A percentile compares a stretch with the other conserved stretches of the same genome.
Evolutionary conservation across 2,329 filamentous ascomycete species (phyloP).

Genomic region (Epichloe festucae): DNA sequence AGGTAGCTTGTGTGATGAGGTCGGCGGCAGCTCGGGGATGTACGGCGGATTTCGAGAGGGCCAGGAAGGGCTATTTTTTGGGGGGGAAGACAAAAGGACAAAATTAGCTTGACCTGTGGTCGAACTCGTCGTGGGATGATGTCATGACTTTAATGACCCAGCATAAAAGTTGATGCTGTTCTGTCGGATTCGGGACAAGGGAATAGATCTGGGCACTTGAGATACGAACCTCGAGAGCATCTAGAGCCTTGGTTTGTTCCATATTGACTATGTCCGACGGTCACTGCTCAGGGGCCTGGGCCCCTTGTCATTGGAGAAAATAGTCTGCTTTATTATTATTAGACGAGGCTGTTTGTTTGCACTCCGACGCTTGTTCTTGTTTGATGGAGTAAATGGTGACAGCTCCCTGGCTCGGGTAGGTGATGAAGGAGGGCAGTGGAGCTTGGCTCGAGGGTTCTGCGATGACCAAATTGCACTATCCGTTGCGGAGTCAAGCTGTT

Average conservation of each 20-base stretch:
- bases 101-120: not conserved
- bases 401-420: not conserved
- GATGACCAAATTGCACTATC: not conserved
- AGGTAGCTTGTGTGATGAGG: conserved; percentile 76
- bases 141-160: not conserved
- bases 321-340: not conserved
- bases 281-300: conserved; percentile 5
- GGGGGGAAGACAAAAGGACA: conserved; percentile 13
- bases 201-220: not conserved
- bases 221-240: conserved; percentile 43
- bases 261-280: conserved; percentile 31
- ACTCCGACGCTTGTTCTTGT: not conserved
- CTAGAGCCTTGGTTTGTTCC: conserved; percentile 60
- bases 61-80: conserved; percentile 65
- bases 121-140: not conserved
- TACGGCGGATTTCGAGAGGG: conserved; percentile 73
- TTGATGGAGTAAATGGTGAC: not conserved
- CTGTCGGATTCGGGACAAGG: not conserved
- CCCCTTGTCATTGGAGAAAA: not conserved
- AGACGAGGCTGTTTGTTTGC: not conserved
- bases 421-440: not conserved
- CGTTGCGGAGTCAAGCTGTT: no score
- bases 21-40: conserved; percentile 77
- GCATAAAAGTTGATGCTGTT: not conserved
- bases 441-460: not conserved